Conservation (phyloP, 352 stramenopile species). For the Nothophytophthora sp. region DNA sequence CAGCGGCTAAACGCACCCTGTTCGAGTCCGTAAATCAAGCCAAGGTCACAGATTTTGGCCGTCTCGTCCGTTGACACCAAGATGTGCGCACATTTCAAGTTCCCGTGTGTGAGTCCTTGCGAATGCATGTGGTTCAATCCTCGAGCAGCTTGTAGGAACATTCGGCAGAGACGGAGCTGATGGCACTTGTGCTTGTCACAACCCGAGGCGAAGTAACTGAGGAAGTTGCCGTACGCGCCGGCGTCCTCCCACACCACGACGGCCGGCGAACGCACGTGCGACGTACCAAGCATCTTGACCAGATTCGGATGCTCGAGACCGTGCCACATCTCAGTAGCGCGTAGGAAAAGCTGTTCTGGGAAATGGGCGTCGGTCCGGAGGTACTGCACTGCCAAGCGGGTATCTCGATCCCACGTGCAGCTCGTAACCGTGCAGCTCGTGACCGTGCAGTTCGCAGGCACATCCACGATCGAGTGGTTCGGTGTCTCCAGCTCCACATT, state of each 20-base stretch:
- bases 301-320: slow-evolving; percentile 21
- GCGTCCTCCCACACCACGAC: slow-evolving; percentile 23
- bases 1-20: slow-evolving; percentile 14
- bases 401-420: slow-evolving; percentile 18
- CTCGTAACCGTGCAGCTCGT: slow-evolving; percentile 6
- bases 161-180: slow-evolving; percentile 16
- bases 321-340: slow-evolving; percentile 21
- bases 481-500: slow-evolving; percentile 10
- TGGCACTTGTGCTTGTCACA: slow-evolving; percentile 3
- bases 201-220: slow-evolving; percentile 14
- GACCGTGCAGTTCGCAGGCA: too few species aligned
- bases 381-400: slow-evolving; percentile 17
- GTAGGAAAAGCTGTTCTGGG: slow-evolving; percentile 12
- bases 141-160: slow-evolving; percentile 20
- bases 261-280: not conserved
- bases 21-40: slow-evolving; percentile 7
- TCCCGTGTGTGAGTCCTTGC: slow-evolving; percentile 11
- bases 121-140: slow-evolving; percentile 22
- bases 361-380: slow-evolving; percentile 8
- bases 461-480: not conserved
- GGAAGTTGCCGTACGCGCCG: slow-evolving; percentile 13
- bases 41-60: slow-evolving; percentile 24
- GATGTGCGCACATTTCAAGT: slow-evolving; percentile 25
- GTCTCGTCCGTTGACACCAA: slow-evolving; percentile 9
- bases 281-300: slow-evolving; percentile 19